These are phyloP conservation scores for Marasmius fiardii DNA, from an alignment of 1,284 basidiomycete genomes.

Conservation along the genomic window DNA sequence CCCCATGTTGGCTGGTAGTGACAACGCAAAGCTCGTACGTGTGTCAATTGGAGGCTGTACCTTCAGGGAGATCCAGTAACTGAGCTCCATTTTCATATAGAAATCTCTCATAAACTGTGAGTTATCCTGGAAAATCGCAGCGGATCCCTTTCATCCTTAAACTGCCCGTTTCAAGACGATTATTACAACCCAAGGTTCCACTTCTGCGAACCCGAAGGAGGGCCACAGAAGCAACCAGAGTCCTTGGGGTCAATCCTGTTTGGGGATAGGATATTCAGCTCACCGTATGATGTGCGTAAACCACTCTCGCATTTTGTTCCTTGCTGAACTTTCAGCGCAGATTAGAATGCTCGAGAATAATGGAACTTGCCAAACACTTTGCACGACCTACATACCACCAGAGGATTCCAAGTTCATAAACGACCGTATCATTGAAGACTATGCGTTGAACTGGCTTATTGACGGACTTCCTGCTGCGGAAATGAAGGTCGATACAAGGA, in stretches of 20 bases:
- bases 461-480: slow-evolving; percentile 94
- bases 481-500: slow-evolving; percentile 79
- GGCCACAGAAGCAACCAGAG: slow-evolving; percentile 80
- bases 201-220: slow-evolving; percentile 83
- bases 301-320: slow-evolving; percentile 5
- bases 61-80: slow-evolving; percentile 8
- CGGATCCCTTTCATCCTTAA: background rate
- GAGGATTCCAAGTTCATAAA: slow-evolving; percentile 90
- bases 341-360: slow-evolving; percentile 76
- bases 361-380: slow-evolving; percentile 76
- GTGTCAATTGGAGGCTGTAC: slow-evolving; percentile 3
- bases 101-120: slow-evolving; percentile 82
- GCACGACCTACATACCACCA: slow-evolving; percentile 58
- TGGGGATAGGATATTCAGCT: slow-evolving; percentile 93
- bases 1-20: slow-evolving; percentile 69
- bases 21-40: slow-evolving; percentile 76
- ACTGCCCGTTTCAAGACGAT: slow-evolving; percentile 50
- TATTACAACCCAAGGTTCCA: slow-evolving; percentile 86
- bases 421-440: slow-evolving; percentile 88
- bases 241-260: slow-evolving; percentile 92
- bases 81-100: slow-evolving; percentile 33
- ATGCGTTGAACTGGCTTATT: slow-evolving; percentile 93
- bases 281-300: slow-evolving; percentile 75
- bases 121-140: slow-evolving; percentile 16
- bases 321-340: slow-evolving; percentile 33